Evolutionary conservation across 345 rosid genomes (phyloP).

Genomic region (Gossypium ekmanianum): DNA sequence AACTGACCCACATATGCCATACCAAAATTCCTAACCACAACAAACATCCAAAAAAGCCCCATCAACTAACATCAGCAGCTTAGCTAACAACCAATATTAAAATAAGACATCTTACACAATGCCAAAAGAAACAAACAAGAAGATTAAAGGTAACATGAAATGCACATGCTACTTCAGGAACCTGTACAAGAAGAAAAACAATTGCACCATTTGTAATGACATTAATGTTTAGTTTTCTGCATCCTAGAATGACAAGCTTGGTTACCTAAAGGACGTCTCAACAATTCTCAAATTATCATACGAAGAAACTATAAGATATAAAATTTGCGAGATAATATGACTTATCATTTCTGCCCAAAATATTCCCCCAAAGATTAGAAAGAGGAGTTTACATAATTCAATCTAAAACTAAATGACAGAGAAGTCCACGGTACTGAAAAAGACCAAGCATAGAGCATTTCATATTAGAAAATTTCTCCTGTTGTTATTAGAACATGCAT

Average conservation of each 20-base stretch:
- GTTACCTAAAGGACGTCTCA: neutral
- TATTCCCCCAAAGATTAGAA: neutral
- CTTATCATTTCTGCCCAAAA: neutral
- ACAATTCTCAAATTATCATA: neutral
- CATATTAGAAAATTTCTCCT: neutral
- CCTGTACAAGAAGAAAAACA: neutral
- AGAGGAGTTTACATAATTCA: neutral
- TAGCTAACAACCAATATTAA: neutral
- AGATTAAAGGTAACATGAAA: neutral
- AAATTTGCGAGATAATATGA: neutral
- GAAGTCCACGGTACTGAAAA: neutral
- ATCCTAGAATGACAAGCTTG: neutral
- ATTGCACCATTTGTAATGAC: neutral
- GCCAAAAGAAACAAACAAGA: neutral
- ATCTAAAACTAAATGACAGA: neutral
- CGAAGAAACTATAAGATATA: neutral
- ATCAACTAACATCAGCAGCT: neutral
- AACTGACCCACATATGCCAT: neutral
- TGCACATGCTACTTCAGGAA: neutral
- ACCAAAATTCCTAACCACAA: neutral
- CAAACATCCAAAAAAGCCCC: neutral
- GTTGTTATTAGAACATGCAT: neutral
- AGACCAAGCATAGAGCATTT: neutral
- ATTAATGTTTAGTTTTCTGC: conserved; percentile 3
- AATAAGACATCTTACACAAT: neutral